Base-by-base conservation (phyloP, 495 filamentous ascomycete genomes). In the Glarea lozoyensis region DNA sequence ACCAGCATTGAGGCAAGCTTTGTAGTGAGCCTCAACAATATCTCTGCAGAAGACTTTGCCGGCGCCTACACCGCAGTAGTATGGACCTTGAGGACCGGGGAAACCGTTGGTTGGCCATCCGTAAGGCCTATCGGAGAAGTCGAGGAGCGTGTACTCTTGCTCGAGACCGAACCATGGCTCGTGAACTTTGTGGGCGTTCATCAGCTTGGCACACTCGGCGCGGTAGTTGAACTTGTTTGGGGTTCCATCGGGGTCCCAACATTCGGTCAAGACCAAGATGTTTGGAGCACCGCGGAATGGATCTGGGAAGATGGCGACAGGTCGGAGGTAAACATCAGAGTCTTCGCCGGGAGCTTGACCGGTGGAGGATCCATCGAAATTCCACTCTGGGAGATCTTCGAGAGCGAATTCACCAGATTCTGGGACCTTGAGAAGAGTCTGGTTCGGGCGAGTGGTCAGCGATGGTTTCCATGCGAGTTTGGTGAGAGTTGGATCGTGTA, bases 181-280 rank as follows among this genome's bases (percentile, higher is more conserved):
- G 60, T 88, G 82, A 48, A 79, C 70, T 57, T 78, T 78, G 63
- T 98, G 73, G 42, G 81, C 81, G 66, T 86, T 78, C 89, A 96
- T 95, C 56, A 95, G 68, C 59, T 87, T 82, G 59, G 73, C 76
- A 54, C 80, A 81, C 52, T 93, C 88, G 56, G 93, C 86, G 49
- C 92, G 86, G 84, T 84, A 81, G 79, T 97, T 98, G 84, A 79
- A 97, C 67, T 92, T 90, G 81, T 98, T 98, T 64, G 92, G 92
- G 54, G 81, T 86, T 61, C 93, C 92, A 71, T 97, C 90, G 56
- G 82, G 66, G 60, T 94, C 88, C 88, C 88, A 97, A 73, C 85
- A 93, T 71, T 98, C 92, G 59, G 78, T 76, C 58, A 98, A 82
- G 46, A 98, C 92, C 53, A 89, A 78, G 63, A 96, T 82, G 75